These are phyloP conservation scores for Dictyostelium discoideum DNA, from an alignment of 78 protist genomes.

Conservation along the genomic window DNA sequence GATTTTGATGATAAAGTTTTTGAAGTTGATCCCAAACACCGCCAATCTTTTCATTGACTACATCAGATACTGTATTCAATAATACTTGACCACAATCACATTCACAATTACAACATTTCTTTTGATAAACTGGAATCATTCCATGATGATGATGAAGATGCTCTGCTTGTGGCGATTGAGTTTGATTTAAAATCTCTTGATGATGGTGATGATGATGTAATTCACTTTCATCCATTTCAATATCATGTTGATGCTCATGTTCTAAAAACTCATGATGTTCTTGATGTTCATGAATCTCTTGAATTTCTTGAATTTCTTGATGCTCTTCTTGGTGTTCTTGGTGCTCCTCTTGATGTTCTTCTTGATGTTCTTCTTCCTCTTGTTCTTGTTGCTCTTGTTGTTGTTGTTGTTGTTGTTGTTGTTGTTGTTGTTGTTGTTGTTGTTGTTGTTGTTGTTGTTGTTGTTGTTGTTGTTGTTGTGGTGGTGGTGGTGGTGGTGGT, in stretches of 20 bases:
- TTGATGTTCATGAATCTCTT: neutral
- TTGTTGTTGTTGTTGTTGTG: neutral
- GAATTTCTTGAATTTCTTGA: constrained; percentile 12
- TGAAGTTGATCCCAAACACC: constrained; percentile 17
- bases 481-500: neutral
- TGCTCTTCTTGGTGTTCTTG: neutral
- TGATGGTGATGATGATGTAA: constrained; percentile 3
- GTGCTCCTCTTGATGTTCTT: neutral
- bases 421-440: neutral
- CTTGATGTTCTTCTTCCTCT: neutral
- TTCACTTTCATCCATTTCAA: neutral
- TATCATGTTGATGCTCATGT: neutral
- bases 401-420: neutral
- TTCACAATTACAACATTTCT: constrained; percentile 63
- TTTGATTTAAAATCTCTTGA: neutral
- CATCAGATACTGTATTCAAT: constrained; percentile 20
- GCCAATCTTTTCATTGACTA: constrained; percentile 41
- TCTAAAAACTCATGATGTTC: neutral
- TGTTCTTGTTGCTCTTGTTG: neutral
- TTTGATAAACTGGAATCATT: neutral
- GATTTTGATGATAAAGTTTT: constrained; percentile 7
- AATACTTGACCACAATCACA: constrained; percentile 76
- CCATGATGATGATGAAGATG: constrained; percentile 12
- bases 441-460: neutral
- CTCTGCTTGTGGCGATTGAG: neutral